Evolutionary conservation across 768 basidiomycete genomes (phyloP).

Genomic region (Pisolithus orientalis): DNA sequence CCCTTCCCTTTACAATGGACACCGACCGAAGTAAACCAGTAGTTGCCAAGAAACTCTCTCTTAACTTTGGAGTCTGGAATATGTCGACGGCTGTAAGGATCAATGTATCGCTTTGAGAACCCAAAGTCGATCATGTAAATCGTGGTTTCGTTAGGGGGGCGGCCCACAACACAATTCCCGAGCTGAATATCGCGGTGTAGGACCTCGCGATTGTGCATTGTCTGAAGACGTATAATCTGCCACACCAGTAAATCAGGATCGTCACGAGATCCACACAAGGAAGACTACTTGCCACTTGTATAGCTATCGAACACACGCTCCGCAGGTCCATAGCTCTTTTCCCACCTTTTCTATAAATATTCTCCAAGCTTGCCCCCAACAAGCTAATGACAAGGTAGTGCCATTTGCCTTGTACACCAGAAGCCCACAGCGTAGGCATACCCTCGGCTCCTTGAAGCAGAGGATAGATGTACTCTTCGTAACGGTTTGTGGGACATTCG

Average conservation of each 20-base stretch:
- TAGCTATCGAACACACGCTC: slow-evolving; percentile 67
- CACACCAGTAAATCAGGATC: slow-evolving; percentile 6
- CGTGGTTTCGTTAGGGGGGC: slow-evolving; percentile 47
- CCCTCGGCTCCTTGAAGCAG: slow-evolving; percentile 64
- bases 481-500: slow-evolving; percentile 70
- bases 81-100: slow-evolving; percentile 57
- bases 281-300: slow-evolving; percentile 57
- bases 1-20: slow-evolving; percentile 77
- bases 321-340: slow-evolving; percentile 61
- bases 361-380: slow-evolving; percentile 65
- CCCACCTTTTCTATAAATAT: slow-evolving; percentile 47
- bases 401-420: slow-evolving; percentile 53
- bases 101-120: slow-evolving; percentile 74
- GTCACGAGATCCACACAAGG: neutral
- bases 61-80: slow-evolving; percentile 62
- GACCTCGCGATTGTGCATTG: slow-evolving; percentile 69
- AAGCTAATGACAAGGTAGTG: slow-evolving; percentile 74
- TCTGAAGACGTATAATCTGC: slow-evolving; percentile 66
- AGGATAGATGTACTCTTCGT: slow-evolving; percentile 66
- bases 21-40: slow-evolving; percentile 75
- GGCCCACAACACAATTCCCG: slow-evolving; percentile 68
- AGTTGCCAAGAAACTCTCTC: slow-evolving; percentile 77
- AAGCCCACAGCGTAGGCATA: slow-evolving; percentile 67
- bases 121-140: slow-evolving; percentile 87
- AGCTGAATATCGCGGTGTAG: slow-evolving; percentile 77